Evolutionary conservation across 768 basidiomycete genomes (phyloP).

Genomic region (Auriscalpium microsporum): DNA sequence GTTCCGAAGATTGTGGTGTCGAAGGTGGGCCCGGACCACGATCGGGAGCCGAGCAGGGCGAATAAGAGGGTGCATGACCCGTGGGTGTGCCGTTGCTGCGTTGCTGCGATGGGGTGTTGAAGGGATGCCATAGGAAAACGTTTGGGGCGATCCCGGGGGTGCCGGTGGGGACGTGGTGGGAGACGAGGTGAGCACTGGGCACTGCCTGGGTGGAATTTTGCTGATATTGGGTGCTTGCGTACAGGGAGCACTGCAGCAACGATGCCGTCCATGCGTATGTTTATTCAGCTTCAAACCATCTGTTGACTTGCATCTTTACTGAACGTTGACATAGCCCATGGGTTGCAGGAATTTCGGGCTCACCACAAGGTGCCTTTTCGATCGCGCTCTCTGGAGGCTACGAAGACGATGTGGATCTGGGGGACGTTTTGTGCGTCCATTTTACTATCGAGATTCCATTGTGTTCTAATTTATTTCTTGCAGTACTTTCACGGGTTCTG

Average conservation of each 20-base stretch:
- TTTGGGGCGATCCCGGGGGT: conserved; percentile 79
- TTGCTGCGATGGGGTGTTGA: too few species aligned
- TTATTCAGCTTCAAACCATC: not conserved
- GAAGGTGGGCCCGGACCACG: conserved; percentile 17
- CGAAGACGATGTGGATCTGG: conserved; percentile 75
- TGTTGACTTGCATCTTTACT: not conserved
- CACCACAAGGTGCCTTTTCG: conserved; percentile 67
- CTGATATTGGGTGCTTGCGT: not conserved
- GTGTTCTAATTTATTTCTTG: not conserved
- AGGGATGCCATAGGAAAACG: conserved; percentile 42
- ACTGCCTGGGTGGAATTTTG: not conserved
- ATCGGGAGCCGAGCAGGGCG: conserved; percentile 19
- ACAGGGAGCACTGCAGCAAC: conserved; percentile 52
- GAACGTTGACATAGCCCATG: conserved; percentile 44
- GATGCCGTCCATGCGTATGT: conserved; percentile 84
- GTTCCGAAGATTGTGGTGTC: conserved; percentile 4
- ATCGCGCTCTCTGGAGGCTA: conserved; percentile 87
- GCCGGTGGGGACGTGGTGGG: conserved; percentile 79
- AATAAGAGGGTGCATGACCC: conserved; percentile 35
- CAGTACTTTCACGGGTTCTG: conserved; percentile 78
- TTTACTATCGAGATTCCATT: not conserved
- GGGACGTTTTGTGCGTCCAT: conserved; percentile 68
- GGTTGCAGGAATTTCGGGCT: conserved; percentile 74
- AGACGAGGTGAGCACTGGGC: conserved; percentile 38
- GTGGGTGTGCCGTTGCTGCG: conserved; percentile 28